A percentile compares a stretch with the other conserved stretches of the same genome.
Evolutionary conservation across 2,329 filamentous ascomycete genomes (phyloP).

Genomic region (Botrytis fabae): DNA sequence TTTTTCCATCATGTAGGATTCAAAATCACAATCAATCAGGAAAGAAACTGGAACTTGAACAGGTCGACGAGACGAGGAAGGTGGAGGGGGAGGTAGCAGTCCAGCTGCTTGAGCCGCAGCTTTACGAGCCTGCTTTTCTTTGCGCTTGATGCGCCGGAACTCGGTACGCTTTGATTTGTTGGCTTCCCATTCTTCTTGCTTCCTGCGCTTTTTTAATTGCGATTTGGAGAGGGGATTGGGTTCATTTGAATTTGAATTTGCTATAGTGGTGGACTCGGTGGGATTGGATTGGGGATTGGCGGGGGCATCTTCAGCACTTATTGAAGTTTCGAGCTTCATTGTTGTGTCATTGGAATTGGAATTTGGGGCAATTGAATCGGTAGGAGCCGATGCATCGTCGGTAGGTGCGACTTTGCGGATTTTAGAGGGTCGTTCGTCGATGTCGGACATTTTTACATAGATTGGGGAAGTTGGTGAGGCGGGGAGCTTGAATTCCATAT

Average conservation of each 20-base stretch:
- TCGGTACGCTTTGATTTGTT: slow-evolving; percentile 59
- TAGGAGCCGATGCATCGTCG: neutral
- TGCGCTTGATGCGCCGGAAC: slow-evolving; percentile 54
- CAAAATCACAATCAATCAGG: slow-evolving; percentile 89
- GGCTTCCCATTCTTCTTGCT: slow-evolving; percentile 73
- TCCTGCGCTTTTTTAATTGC: slow-evolving; percentile 76
- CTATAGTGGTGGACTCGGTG: neutral
- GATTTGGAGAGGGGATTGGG: slow-evolving; percentile 69
- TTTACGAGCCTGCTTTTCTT: slow-evolving; percentile 52
- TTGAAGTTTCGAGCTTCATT: neutral
- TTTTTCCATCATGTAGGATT: slow-evolving; percentile 82
- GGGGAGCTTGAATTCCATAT: neutral
- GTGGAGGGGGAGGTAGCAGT: slow-evolving; percentile 18
- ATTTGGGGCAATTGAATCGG: neutral
- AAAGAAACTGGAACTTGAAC: slow-evolving; percentile 73
- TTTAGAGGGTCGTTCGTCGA: slow-evolving; percentile 23
- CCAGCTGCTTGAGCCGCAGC: slow-evolving; percentile 47
- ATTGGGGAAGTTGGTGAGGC: neutral
- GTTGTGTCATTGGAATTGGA: neutral
- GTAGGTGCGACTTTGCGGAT: slow-evolving; percentile 18
- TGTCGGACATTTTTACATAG: slow-evolving; percentile 18
- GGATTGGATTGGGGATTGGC: neutral
- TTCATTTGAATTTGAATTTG: neutral
- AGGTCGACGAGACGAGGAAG: slow-evolving; percentile 29
- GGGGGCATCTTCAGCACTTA: slow-evolving; percentile 3